Percentiles rank a stretch among this genome's conserved stretches.
phyloP scores from a whole-genome alignment of 2,329 filamentous ascomycete genomes.

The Delphinella strobiligena region DNA sequence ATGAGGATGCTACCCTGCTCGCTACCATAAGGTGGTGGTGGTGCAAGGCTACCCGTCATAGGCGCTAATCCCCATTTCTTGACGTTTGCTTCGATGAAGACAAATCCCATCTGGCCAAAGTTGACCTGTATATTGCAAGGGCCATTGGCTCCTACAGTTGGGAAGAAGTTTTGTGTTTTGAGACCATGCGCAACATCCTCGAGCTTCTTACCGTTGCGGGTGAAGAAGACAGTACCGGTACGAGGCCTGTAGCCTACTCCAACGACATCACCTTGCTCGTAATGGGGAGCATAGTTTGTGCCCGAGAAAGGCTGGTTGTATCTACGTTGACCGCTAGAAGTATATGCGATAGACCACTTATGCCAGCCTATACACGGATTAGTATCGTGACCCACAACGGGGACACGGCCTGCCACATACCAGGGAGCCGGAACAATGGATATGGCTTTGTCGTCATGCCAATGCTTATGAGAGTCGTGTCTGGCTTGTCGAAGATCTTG shows the following conservation, averaged over 20 bases:
- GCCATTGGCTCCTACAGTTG: conserved; percentile 89
- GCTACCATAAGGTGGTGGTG: conserved; percentile 90
- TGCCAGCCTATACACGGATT: conserved; percentile 55
- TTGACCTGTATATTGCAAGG: conserved; percentile 91
- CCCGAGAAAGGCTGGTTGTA: conserved; percentile 84
- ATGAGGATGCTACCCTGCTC: conserved; percentile 94
- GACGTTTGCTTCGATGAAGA: conserved; percentile 98
- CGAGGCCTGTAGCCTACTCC: conserved; percentile 90
- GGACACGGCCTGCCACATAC: conserved; percentile 38
- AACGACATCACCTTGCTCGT: conserved; percentile 88
- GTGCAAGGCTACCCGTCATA: conserved; percentile 87
- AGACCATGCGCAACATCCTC: conserved; percentile 89
- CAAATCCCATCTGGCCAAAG: conserved; percentile 93
- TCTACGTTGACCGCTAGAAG: conserved; percentile 74
- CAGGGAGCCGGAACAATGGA: conserved; percentile 83
- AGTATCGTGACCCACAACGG: not conserved
- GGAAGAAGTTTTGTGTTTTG: conserved; percentile 94
- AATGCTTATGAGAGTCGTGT: conserved; percentile 74
- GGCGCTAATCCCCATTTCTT: conserved; percentile 99
- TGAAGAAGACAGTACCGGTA: conserved; percentile 94
- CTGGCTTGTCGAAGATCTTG: conserved; percentile 96
- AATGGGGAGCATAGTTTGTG: conserved; percentile 69
- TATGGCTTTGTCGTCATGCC: conserved; percentile 97
- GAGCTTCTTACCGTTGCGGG: conserved; percentile 91
- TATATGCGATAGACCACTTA: conserved; percentile 84